Evolutionary conservation across 192 early-diverging fungal species (phyloP), one percentile per base, ranked within the genome.

Genomic region (Paraglomus brasilianum): DNA sequence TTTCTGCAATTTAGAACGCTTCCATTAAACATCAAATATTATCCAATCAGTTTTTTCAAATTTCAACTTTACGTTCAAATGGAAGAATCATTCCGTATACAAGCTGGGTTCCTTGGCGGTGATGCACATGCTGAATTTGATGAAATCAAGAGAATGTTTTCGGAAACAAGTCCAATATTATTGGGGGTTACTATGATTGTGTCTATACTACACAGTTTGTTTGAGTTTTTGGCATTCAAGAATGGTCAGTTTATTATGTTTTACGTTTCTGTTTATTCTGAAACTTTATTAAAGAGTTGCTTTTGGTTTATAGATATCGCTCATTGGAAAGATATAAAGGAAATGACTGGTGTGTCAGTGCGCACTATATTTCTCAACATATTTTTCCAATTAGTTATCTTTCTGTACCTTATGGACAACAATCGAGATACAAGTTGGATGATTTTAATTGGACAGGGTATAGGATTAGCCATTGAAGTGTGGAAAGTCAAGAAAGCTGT

Each of bases 191-290:
- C 94, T 5, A 79, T 91, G n/a, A 48, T 78, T 38, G 93, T 95
- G 24, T 90, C 90, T 40, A 51, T 89, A 15, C 72, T 96, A 8
- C 94, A 96, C 77, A 87, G 86, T 53, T 62, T 91, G 1, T 96
- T 96, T 83, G 93, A 95, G 74, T 90, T 96, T 70, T 77, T 96
- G 69, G 94, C 94, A 0, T 96, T 96, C 76, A 96, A 95, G 81
- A 96, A 94, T 72, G 92, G 91, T 91, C 76, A 44, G 71, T 73
- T 14, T 51, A 64, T 43, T 47, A 22, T 19, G 72, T 62, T 52
- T 8, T 52, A 44, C 38, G 7, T 51, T 45, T 56, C 58, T 48
- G 15, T 57, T 51, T 58, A 0, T 36, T 56, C 39, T 21, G 6
- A 4, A 48, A 0, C 5, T 38, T n/a, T 9, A 1, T 30, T 30